Evolutionary conservation across 2,329 filamentous ascomycete genomes (phyloP).

Genomic region (Dactylonectria estremocensis): DNA sequence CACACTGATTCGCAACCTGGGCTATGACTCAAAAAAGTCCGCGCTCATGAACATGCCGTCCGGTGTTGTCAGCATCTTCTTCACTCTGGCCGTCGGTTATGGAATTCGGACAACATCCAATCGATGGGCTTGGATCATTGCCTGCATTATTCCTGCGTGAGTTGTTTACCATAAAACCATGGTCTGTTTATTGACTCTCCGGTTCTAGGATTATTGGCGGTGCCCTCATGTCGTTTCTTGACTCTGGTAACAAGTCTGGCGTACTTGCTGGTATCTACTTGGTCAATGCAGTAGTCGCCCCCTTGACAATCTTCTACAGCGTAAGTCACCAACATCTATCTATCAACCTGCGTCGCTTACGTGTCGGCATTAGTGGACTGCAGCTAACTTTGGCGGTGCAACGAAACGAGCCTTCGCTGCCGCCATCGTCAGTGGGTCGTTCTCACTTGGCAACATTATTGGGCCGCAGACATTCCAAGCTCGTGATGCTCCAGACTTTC

Average conservation of each 20-base stretch:
- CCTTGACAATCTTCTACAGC: slow-evolving; percentile 62
- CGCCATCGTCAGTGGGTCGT: slow-evolving; percentile 64
- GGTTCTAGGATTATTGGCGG: slow-evolving; percentile 61
- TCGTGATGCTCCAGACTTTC: slow-evolving; percentile 66
- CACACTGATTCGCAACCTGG: slow-evolving; percentile 65
- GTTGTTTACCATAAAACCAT: slow-evolving; percentile 29
- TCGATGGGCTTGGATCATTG: slow-evolving; percentile 66
- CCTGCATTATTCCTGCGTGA: slow-evolving; percentile 64
- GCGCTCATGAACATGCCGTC: slow-evolving; percentile 71
- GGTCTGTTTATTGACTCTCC: neutral
- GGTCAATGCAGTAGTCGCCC: slow-evolving; percentile 65
- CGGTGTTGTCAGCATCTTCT: slow-evolving; percentile 67
- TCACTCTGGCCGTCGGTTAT: slow-evolving; percentile 64
- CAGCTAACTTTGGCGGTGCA: slow-evolving; percentile 66
- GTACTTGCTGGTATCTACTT: slow-evolving; percentile 66
- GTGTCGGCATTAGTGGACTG: slow-evolving; percentile 56
- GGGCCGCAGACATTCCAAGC: slow-evolving; percentile 70
- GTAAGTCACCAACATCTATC: slow-evolving; percentile 44
- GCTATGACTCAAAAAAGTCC: slow-evolving; percentile 60
- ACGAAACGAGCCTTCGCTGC: slow-evolving; percentile 68
- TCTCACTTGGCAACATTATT: slow-evolving; percentile 70
- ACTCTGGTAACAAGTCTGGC: slow-evolving; percentile 61
- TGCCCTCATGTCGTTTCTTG: slow-evolving; percentile 68
- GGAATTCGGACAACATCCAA: slow-evolving; percentile 63
- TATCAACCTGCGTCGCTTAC: neutral